Percentiles rank a stretch among this genome's conserved stretches.
Evolutionary conservation across 805 yeast genomes (phyloP).

Genomic region (Starmera quercuum): DNA sequence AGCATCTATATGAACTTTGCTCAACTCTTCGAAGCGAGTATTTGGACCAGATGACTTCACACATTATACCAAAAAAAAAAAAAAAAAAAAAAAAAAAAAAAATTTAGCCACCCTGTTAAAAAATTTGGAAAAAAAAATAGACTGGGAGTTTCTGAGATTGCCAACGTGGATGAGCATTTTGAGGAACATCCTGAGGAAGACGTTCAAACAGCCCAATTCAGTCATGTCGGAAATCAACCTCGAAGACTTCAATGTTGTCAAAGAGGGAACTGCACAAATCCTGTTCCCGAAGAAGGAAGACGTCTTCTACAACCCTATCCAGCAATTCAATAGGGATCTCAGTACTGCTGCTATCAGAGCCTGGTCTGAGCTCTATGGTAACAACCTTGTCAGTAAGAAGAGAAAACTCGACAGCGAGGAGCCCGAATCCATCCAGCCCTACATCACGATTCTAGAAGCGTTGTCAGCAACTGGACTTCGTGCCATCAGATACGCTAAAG

Average conservation of each 20-base stretch:
- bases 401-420: slow-evolving; percentile 24
- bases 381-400: slow-evolving; percentile 21
- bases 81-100: too few relatives aligned
- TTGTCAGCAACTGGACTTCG: slow-evolving; percentile 92
- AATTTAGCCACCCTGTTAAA: too few relatives aligned
- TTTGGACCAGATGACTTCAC: too few relatives aligned
- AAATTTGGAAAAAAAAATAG: too few relatives aligned
- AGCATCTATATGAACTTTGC: too few relatives aligned
- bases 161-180: slow-evolving; percentile 2
- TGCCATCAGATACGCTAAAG: slow-evolving; percentile 89
- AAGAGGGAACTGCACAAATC: slow-evolving; percentile 81
- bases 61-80: too few relatives aligned
- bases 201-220: background rate
- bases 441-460: slow-evolving; percentile 75
- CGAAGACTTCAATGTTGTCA: slow-evolving; percentile 32
- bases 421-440: slow-evolving; percentile 19
- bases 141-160: too few relatives aligned
- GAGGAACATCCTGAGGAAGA: too few relatives aligned
- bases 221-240: slow-evolving; percentile 13
- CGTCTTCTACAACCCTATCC: slow-evolving; percentile 94
- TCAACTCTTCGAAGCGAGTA: too few relatives aligned
- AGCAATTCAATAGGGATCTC: slow-evolving; percentile 91
- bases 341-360: slow-evolving; percentile 81
- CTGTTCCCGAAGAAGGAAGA: slow-evolving; percentile 72
- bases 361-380: slow-evolving; percentile 61